Conservation (phyloP, 2,329 filamentous ascomycete species). For the Nemania sp. region DNA sequence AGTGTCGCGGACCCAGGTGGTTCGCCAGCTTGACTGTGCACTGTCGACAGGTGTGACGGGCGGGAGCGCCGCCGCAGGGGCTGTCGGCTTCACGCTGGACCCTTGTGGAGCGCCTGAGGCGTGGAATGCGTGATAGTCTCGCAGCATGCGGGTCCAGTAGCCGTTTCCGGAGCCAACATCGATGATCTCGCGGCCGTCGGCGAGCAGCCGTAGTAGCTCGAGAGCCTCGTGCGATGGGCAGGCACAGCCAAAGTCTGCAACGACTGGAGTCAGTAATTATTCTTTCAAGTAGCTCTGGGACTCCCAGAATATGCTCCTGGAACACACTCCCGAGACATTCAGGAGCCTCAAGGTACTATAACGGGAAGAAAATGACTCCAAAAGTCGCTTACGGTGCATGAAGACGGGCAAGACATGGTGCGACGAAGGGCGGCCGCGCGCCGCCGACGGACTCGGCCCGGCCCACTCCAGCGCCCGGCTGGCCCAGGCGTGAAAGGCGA, state of each 20-base stretch:
- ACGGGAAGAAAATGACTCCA: too few relatives aligned
- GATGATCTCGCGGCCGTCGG: slow-evolving; percentile 57
- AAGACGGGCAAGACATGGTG: slow-evolving; percentile 73
- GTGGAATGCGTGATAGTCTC: slow-evolving; percentile 37
- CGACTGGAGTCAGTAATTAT: too few relatives aligned
- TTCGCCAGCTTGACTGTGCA: slow-evolving; percentile 68
- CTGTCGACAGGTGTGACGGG: slow-evolving; percentile 66
- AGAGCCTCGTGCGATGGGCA: slow-evolving; percentile 70
- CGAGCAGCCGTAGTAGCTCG: slow-evolving; percentile 59
- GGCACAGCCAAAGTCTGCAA: slow-evolving; percentile 76
- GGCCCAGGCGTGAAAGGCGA: slow-evolving; percentile 68
- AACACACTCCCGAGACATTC: too few relatives aligned
- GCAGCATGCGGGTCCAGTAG: slow-evolving; percentile 75
- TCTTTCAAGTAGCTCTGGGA: too few relatives aligned
- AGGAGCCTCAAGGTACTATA: too few relatives aligned
- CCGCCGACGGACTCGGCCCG: slow-evolving; percentile 59
- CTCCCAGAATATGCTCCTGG: too few relatives aligned
- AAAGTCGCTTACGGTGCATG: too few relatives aligned
- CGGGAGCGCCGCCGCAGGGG: slow-evolving; percentile 48
- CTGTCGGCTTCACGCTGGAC: not conserved
- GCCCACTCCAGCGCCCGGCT: slow-evolving; percentile 67
- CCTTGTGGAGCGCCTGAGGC: not conserved
- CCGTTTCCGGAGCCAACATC: slow-evolving; percentile 74
- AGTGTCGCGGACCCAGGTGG: slow-evolving; percentile 70
- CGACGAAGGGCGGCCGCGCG: slow-evolving; percentile 48